phyloP scores from a whole-genome alignment of 768 basidiomycete species.

The Boletus vinaceobasis region DNA sequence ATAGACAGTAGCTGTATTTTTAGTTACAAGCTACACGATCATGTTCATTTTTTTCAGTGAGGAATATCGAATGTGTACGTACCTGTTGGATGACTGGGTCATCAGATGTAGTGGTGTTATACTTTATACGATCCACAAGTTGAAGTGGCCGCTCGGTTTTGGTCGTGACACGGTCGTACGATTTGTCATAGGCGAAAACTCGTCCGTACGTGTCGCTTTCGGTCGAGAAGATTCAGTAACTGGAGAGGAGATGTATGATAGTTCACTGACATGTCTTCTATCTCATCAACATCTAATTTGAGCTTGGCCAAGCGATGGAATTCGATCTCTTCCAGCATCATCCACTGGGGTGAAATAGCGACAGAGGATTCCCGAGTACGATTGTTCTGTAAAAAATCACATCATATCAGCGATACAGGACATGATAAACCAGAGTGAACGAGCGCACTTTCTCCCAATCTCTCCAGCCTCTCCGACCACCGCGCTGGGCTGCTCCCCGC shows the following conservation, averaged over 20 bases:
- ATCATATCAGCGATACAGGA: slow-evolving; percentile 1
- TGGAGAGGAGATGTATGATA: neutral
- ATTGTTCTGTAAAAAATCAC: slow-evolving; percentile 49
- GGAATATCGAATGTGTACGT: slow-evolving; percentile 11
- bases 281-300: slow-evolving; percentile 89
- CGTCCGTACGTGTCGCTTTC: slow-evolving; percentile 82
- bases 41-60: slow-evolving; percentile 3
- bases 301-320: slow-evolving; percentile 90
- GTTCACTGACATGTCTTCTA: slow-evolving; percentile 75
- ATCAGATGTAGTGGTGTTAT: slow-evolving; percentile 96
- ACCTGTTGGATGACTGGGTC: slow-evolving; percentile 96
- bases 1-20: slow-evolving; percentile 82
- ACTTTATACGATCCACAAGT: slow-evolving; percentile 90
- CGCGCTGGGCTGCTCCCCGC: slow-evolving; percentile 39
- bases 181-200: slow-evolving; percentile 88
- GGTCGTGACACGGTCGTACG: slow-evolving; percentile 93
- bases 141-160: slow-evolving; percentile 90
- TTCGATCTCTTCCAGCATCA: slow-evolving; percentile 96
- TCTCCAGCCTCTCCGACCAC: slow-evolving; percentile 72
- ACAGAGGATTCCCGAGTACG: slow-evolving; percentile 91
- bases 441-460: slow-evolving; percentile 86
- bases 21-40: slow-evolving; percentile 64
- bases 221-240: slow-evolving; percentile 6
- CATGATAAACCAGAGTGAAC: neutral
- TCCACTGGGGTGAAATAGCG: slow-evolving; percentile 88